Conservation (phyloP, 257 asterid species). For the Gentiana straminea region DNA sequence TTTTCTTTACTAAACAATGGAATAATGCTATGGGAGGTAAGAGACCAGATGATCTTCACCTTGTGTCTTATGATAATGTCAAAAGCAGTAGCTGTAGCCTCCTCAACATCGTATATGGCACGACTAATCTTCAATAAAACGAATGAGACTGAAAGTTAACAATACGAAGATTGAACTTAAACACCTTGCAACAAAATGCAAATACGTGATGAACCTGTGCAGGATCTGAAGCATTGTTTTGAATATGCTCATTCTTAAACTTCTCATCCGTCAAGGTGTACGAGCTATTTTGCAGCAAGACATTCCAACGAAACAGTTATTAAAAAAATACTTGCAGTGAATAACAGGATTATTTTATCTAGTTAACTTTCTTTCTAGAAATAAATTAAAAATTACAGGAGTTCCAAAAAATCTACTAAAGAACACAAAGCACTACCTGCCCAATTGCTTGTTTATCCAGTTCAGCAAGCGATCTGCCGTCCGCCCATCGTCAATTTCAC, state of each 20-base stretch:
- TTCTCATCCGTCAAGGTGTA: constrained; percentile 65
- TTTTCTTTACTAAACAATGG: neutral
- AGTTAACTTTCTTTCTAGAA: neutral
- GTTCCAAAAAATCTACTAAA: neutral
- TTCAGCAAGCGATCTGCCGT: constrained; percentile 61
- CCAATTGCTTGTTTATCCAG: constrained; percentile 75
- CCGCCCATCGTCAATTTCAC: constrained; percentile 40
- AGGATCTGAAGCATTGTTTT: constrained; percentile 46
- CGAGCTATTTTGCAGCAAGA: constrained; percentile 30
- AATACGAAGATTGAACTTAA: too few species aligned
- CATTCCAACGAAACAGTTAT: neutral
- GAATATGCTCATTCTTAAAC: constrained; percentile 65
- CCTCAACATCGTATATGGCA: constrained; percentile 89
- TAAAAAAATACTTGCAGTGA: neutral
- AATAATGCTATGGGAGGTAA: neutral
- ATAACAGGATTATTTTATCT: neutral
- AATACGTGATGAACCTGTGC: constrained; percentile 50
- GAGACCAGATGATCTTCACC: constrained; percentile 26
- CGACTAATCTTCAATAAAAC: constrained; percentile 56
- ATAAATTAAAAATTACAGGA: neutral
- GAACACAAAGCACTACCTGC: constrained; percentile 31
- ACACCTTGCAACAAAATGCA: constrained; percentile 6
- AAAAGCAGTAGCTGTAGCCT: constrained; percentile 75
- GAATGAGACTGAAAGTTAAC: neutral
- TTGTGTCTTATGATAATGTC: constrained; percentile 61